Percentiles rank a stretch among this genome's conserved stretches.
Conservation (phyloP, 2,329 filamentous ascomycete species). For the Pestalotiopsis sp. region DNA sequence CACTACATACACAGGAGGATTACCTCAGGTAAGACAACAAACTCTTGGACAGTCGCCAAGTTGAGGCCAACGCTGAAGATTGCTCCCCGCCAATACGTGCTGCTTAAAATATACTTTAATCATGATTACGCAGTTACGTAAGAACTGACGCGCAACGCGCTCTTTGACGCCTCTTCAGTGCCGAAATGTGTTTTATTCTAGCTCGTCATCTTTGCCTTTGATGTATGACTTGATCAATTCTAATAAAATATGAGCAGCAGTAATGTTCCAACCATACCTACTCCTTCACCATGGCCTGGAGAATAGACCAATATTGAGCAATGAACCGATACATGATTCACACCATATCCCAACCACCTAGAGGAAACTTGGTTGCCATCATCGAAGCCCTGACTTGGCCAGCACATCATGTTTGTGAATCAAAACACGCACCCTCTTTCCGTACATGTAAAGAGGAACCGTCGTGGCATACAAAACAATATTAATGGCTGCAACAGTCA, state of each 20-base stretch:
- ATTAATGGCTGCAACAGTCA: slow-evolving; percentile 4
- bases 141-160: no score
- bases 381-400: neutral
- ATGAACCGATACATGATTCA: no score
- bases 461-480: neutral
- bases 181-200: no score
- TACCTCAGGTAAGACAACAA: neutral
- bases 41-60: neutral
- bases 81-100: neutral
- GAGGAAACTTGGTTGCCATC: neutral
- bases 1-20: neutral
- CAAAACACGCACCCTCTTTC: neutral
- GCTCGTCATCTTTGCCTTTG: no score
- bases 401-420: neutral
- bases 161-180: no score
- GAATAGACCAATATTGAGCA: no score
- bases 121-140: no score
- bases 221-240: no score
- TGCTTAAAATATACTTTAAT: neutral
- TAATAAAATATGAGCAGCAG: no score
- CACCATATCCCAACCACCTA: no score
- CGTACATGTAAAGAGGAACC: neutral
- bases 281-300: no score
- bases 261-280: no score
- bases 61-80: neutral